A percentile compares a stretch with the other conserved stretches of the same genome.
Conservation (phyloP, 148 eudicot species). For the Spergularia marina region DNA sequence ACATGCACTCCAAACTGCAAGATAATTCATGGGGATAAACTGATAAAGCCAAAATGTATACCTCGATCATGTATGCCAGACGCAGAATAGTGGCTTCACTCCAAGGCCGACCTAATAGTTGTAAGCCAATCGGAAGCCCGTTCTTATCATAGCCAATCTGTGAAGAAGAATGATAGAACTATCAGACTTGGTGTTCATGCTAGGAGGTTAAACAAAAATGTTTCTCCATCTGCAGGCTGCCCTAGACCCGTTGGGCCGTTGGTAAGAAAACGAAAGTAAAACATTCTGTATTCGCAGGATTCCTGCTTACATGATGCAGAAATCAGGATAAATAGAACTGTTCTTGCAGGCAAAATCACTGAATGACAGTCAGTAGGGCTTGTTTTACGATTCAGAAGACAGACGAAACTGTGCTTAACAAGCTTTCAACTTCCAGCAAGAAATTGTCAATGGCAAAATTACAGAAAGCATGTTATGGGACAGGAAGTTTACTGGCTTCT, state of each 20-base stretch:
- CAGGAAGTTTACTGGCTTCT: background rate
- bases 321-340: too few species aligned
- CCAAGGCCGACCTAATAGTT: slow-evolving; percentile 92
- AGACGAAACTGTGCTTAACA: background rate
- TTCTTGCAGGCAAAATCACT: too few species aligned
- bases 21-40: background rate
- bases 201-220: too few species aligned
- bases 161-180: background rate
- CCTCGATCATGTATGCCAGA: slow-evolving; percentile 83
- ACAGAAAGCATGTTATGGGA: background rate
- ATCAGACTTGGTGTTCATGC: background rate
- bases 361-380: too few species aligned
- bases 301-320: too few species aligned
- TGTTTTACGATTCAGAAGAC: too few species aligned
- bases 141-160: slow-evolving; percentile 95
- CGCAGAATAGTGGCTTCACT: slow-evolving; percentile 83
- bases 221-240: background rate
- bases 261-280: background rate
- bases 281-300: background rate
- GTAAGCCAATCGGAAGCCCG: slow-evolving; percentile 95
- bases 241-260: background rate
- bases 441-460: background rate
- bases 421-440: background rate
- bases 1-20: background rate
- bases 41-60: slow-evolving; percentile 18